Percentiles rank a stretch among this genome's conserved stretches.
These are phyloP conservation scores for Nitzschia sp. DNA, from an alignment of 108 stramenopile genomes.

Conservation along the genomic window DNA sequence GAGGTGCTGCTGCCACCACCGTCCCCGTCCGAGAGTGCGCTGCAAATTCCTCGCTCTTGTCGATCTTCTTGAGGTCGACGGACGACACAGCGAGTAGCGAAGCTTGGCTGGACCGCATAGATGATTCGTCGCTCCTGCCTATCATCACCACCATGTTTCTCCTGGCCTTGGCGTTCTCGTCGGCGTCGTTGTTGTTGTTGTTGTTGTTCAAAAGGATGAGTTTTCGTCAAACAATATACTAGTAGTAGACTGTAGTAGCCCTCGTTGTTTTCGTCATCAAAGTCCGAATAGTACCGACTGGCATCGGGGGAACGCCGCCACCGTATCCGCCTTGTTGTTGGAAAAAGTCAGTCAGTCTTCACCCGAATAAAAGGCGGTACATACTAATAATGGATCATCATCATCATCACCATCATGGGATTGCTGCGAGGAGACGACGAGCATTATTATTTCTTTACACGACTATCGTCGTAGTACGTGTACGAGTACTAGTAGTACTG, in stretches of 20 bases:
- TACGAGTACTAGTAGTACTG: too few species aligned
- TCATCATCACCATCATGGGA: too few species aligned
- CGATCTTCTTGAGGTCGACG: constrained; percentile 62
- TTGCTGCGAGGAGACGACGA: too few species aligned
- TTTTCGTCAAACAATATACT: constrained; percentile 41
- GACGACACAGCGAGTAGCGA: constrained; percentile 45
- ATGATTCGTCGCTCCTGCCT: constrained; percentile 38
- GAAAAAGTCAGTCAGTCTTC: constrained; percentile 20
- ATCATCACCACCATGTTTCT: constrained; percentile 38
- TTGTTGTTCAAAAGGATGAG: too few species aligned
- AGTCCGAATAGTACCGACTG: constrained; percentile 38
- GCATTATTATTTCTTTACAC: too few species aligned
- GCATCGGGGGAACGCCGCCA: constrained; percentile 2
- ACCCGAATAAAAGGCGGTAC: constrained; percentile 45
- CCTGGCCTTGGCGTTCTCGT: neutral
- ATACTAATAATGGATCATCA: too few species aligned
- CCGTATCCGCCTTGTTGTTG: too few species aligned
- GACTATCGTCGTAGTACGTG: too few species aligned
- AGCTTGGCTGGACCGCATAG: constrained; percentile 36
- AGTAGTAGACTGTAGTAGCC: too few species aligned
- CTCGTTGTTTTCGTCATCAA: constrained; percentile 41
- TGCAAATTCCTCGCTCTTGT: constrained; percentile 66
- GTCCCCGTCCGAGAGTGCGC: constrained; percentile 64
- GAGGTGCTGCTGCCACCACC: constrained; percentile 1
- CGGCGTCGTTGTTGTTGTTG: constrained; percentile 25